Base-by-base conservation (phyloP, 2,329 filamentous ascomycete species). In the Exophiala aquamarina region DNA sequence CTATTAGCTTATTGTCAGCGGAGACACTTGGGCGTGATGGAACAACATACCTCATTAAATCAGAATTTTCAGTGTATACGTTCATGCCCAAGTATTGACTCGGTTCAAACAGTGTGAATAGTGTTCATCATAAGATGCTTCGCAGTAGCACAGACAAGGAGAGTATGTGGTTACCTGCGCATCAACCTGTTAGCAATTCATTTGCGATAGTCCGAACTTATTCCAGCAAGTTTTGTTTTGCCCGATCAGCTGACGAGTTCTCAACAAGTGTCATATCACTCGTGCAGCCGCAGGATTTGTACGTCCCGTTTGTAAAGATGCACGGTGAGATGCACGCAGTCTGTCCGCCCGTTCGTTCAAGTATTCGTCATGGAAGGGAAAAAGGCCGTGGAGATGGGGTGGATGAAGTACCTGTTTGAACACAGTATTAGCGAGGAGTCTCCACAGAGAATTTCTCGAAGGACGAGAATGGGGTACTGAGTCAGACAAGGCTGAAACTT, bases 401-500 rank as follows among this genome's bases (percentile, higher is more conserved):
- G 41, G 51, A 38, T 21, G 31, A 42, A 18, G 43, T 54, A 52
- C 54, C 49, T 59, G 46, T 49, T 49, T 41, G 60, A 48, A 36
- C 44, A 47, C 53, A 46, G 33, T 31, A 37, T 52, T 36, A 52
- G 47, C 41, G 18, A n/a, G 15, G 35, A 21, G 37, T 42, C 28
- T 29, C 38, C 38, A 37, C 17, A 13, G 11, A 33, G n/a, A 43
- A 28, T 15, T 17, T 28, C 45, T 26, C 6, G 6, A 6, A 6
- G 23, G 23, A 36, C 10, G 28, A 37, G 44, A 18, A 36, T 44
- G 29, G 34, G 37, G 50, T 48, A 42, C 36, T 35, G 44, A 52
- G 69, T 83, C 79, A 83, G 79, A 83, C 79, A 83, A 83, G 79
- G 79, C 79, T 83, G 79, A 83, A 83, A 83, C 79, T 83, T 80